Evolutionary conservation across 1,284 basidiomycete species (phyloP).

Genomic region (Trichosporon faecale): DNA sequence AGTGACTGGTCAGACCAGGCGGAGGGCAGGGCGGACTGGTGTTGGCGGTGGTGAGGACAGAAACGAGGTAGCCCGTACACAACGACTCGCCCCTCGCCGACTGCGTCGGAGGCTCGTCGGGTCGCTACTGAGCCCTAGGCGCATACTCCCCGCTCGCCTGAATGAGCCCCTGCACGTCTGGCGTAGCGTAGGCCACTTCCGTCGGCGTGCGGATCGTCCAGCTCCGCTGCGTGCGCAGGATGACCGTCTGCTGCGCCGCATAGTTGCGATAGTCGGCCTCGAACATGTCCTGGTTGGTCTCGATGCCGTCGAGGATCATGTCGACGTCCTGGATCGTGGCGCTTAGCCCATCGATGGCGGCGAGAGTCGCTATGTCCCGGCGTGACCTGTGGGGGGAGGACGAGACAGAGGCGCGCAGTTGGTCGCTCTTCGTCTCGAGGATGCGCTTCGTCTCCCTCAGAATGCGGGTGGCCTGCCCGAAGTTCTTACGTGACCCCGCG

Average conservation of each 20-base stretch:
- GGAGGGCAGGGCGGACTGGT: no score
- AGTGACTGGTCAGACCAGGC: no score
- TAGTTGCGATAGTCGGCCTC: conserved; percentile 85
- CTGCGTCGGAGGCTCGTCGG: not conserved
- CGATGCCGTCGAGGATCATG: conserved; percentile 74
- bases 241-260: conserved; percentile 92
- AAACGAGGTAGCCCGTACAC: not conserved
- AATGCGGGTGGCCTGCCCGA: conserved; percentile 77
- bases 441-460: conserved; percentile 85
- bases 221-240: conserved; percentile 83
- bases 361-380: conserved; percentile 67
- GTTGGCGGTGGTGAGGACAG: not conserved
- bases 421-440: conserved; percentile 71
- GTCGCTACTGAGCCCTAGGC: not conserved
- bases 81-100: not conserved
- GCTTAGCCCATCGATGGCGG: conserved; percentile 71
- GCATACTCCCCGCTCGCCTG: conserved; percentile 34
- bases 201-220: conserved; percentile 84
- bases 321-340: conserved; percentile 81
- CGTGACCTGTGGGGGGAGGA: conserved; percentile 58
- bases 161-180: conserved; percentile 38
- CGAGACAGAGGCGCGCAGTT: conserved; percentile 58
- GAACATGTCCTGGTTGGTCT: conserved; percentile 84
- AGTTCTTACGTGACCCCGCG: conserved; percentile 80
- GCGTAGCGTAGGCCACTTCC: conserved; percentile 80